These are phyloP conservation scores for Gossypium schwendimanii DNA, from an alignment of 441 rosid species.

Conservation along the genomic window DNA sequence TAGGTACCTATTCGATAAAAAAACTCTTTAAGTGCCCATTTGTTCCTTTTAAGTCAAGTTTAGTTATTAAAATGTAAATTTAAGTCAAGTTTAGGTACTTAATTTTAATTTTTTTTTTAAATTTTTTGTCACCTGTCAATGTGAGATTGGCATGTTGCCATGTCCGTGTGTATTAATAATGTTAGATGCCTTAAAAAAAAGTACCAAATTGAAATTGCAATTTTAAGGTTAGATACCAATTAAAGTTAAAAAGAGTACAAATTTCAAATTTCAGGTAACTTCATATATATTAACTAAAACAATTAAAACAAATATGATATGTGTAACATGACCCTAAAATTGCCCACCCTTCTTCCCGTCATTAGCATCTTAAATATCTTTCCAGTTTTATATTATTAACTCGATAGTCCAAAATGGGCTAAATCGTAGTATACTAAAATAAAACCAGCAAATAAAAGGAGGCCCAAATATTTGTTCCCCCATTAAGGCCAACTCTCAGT, in stretches of 20 bases:
- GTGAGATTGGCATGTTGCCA: background rate
- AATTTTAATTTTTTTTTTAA: no score
- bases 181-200: background rate
- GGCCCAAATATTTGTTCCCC: slow-evolving; percentile 5
- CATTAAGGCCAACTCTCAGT: background rate
- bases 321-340: background rate
- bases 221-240: background rate
- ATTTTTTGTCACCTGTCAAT: background rate
- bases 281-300: no score
- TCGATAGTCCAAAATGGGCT: background rate
- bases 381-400: background rate
- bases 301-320: no score
- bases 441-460: background rate
- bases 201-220: background rate
- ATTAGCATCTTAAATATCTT: background rate
- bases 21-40: background rate
- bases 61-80: no score
- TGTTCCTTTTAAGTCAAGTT: background rate
- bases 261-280: background rate
- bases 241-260: background rate
- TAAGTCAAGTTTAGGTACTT: background rate
- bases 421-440: background rate
- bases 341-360: background rate
- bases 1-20: background rate
- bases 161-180: background rate